phyloP scores from a whole-genome alignment of 176 grass and related monocot genomes.

The Eleusine indica region DNA sequence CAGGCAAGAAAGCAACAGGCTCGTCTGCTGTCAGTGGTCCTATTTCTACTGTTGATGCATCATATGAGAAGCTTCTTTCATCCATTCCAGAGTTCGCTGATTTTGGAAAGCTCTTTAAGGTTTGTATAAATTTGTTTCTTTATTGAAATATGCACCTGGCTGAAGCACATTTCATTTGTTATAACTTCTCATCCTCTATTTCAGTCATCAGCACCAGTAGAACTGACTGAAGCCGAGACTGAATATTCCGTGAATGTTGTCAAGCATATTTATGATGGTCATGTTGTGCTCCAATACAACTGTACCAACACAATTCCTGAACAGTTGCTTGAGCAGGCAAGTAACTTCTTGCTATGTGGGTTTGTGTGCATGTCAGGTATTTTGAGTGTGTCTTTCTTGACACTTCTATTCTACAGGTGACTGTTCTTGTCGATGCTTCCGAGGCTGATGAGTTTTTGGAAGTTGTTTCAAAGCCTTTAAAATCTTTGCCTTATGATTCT shows the following conservation, averaged over 20 bases:
- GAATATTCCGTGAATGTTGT: slow-evolving; percentile 98
- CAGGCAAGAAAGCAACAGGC: slow-evolving; percentile 85
- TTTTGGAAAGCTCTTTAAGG: slow-evolving; percentile 98
- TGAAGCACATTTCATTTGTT: slow-evolving; percentile 15
- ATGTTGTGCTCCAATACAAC: slow-evolving; percentile 93
- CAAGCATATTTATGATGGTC: slow-evolving; percentile 88
- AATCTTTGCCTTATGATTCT: slow-evolving; percentile 77
- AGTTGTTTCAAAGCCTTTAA: slow-evolving; percentile 69
- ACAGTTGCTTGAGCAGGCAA: slow-evolving; percentile 91
- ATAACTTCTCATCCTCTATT: slow-evolving; percentile 35
- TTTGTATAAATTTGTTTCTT: slow-evolving; percentile 34
- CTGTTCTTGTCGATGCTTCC: slow-evolving; percentile 92
- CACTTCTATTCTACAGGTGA: slow-evolving; percentile 54
- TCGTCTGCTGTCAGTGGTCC: slow-evolving; percentile 66
- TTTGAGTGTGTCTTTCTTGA: slow-evolving; percentile 30
- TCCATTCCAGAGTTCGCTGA: slow-evolving; percentile 85
- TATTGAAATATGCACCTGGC: neutral
- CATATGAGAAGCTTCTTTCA: slow-evolving; percentile 93
- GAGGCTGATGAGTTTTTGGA: slow-evolving; percentile 94
- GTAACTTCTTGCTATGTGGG: slow-evolving; percentile 14
- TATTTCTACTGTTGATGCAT: slow-evolving; percentile 65
- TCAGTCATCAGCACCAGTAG: slow-evolving; percentile 88
- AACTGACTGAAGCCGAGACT: slow-evolving; percentile 97
- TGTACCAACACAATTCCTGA: slow-evolving; percentile 99
- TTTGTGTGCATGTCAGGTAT: neutral